These are phyloP conservation scores for Skeletonema potamos DNA, from an alignment of 108 stramenopile genomes.

Conservation along the genomic window DNA sequence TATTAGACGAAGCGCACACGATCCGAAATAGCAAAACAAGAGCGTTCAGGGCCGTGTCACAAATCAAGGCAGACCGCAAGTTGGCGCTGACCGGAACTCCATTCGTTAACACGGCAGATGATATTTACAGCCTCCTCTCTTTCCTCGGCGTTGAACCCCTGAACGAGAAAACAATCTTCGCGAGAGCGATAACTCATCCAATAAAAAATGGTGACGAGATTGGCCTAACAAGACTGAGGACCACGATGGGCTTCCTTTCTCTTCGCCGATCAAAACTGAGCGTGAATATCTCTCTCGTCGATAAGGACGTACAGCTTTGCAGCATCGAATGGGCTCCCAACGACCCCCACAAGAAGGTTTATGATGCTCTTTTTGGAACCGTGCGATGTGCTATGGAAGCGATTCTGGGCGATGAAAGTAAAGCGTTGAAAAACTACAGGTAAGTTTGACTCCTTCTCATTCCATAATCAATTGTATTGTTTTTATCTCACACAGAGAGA, in stretches of 20 bases:
- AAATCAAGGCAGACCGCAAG: constrained; percentile 39
- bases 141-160: constrained; percentile 55
- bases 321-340: constrained; percentile 33
- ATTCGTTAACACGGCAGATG: constrained; percentile 49
- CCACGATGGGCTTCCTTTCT: constrained; percentile 49
- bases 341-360: constrained; percentile 50
- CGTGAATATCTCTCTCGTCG: constrained; percentile 35
- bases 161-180: constrained; percentile 40
- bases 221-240: constrained; percentile 57
- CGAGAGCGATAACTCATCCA: constrained; percentile 48
- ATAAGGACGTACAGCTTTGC: constrained; percentile 45
- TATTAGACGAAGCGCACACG: constrained; percentile 62
- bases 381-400: constrained; percentile 31
- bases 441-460: neutral
- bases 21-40: constrained; percentile 48
- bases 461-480: neutral
- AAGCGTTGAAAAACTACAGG: constrained; percentile 24
- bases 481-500: constrained; percentile 5
- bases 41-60: constrained; percentile 35
- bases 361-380: constrained; percentile 57
- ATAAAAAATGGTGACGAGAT: constrained; percentile 55
- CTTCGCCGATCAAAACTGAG: constrained; percentile 57
- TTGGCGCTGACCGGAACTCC: constrained; percentile 57
- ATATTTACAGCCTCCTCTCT: constrained; percentile 40
- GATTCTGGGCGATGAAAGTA: constrained; percentile 15